Conservation (phyloP, 257 asterid species). For the Nemophila menziesii region DNA sequence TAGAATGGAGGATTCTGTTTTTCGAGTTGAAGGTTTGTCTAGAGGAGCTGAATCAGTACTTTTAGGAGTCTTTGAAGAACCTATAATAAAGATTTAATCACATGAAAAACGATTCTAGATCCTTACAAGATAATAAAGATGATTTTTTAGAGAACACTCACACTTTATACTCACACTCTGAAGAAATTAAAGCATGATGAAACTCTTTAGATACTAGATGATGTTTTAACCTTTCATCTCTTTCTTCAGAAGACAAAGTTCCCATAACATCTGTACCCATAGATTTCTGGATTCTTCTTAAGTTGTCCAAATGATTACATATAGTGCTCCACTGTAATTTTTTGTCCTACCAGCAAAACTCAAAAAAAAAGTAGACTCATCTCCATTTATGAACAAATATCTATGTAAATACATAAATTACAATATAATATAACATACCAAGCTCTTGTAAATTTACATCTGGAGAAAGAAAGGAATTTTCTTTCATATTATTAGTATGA, state of each 20-base stretch:
- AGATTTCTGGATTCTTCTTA: slow-evolving; percentile 76
- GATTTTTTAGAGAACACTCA: slow-evolving; percentile 45
- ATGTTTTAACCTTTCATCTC: slow-evolving; percentile 94
- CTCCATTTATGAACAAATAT: too few species aligned
- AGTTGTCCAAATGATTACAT: slow-evolving; percentile 86
- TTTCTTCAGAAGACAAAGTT: slow-evolving; percentile 92
- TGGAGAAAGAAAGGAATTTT: too few species aligned
- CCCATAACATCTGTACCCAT: slow-evolving; percentile 94
- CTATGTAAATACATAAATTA: too few species aligned
- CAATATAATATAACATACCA: too few species aligned
- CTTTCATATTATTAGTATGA: too few species aligned
- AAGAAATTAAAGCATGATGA: slow-evolving; percentile 93
- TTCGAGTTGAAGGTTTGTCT: too few species aligned
- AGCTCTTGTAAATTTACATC: too few species aligned
- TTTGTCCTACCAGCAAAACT: too few species aligned
- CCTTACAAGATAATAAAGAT: slow-evolving; percentile 8
- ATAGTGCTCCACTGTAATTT: too few species aligned
- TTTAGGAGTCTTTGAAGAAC: slow-evolving; percentile 91
- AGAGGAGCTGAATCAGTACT: too few species aligned
- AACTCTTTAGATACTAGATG: slow-evolving; percentile 79
- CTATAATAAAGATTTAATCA: slow-evolving; percentile 39
- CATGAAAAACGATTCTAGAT: slow-evolving; percentile 10
- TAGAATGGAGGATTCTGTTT: too few species aligned
- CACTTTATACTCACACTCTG: slow-evolving; percentile 99
- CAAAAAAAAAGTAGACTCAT: too few species aligned